Evolutionary conservation across 1,284 basidiomycete genomes (phyloP).

Genomic region (Sanghuangporus baumii): DNA sequence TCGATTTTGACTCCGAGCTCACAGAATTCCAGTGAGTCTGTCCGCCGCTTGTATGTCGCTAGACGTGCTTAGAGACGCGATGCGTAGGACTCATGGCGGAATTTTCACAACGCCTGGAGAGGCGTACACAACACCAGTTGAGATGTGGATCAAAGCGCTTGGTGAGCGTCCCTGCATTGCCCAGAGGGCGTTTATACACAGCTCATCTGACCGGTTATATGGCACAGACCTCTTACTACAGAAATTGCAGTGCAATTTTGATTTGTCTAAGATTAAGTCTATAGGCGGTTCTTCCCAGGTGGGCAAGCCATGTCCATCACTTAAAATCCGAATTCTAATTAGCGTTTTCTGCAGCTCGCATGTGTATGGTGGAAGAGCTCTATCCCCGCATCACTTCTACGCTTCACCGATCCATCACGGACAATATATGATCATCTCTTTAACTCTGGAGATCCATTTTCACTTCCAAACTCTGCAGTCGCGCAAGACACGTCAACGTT

Average conservation of each 20-base stretch:
- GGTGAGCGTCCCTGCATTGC: slow-evolving; percentile 44
- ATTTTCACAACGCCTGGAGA: slow-evolving; percentile 81
- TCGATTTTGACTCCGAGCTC: slow-evolving; percentile 76
- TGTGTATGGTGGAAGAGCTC: slow-evolving; percentile 80
- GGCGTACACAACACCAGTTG: slow-evolving; percentile 76
- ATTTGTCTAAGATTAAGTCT: slow-evolving; percentile 60
- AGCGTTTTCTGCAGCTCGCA: slow-evolving; percentile 46
- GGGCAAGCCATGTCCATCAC: neutral
- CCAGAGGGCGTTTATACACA: slow-evolving; percentile 23
- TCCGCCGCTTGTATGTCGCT: slow-evolving; percentile 1
- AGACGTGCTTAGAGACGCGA: neutral
- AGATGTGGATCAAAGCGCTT: slow-evolving; percentile 81
- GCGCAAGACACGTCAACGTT: slow-evolving; percentile 75
- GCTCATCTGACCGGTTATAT: neutral
- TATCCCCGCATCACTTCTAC: slow-evolving; percentile 47
- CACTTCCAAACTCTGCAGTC: slow-evolving; percentile 69
- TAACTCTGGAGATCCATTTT: slow-evolving; percentile 52
- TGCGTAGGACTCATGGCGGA: slow-evolving; percentile 67
- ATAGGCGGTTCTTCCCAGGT: slow-evolving; percentile 75
- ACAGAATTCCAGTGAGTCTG: slow-evolving; percentile 70
- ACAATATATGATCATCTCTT: slow-evolving; percentile 60
- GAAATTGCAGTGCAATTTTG: slow-evolving; percentile 62
- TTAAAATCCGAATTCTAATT: neutral
- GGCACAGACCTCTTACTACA: slow-evolving; percentile 62
- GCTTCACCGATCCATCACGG: slow-evolving; percentile 55